Evolutionary conservation across 1,139 yeast species (phyloP).

Genomic region (Saccharomyces hybrid): DNA sequence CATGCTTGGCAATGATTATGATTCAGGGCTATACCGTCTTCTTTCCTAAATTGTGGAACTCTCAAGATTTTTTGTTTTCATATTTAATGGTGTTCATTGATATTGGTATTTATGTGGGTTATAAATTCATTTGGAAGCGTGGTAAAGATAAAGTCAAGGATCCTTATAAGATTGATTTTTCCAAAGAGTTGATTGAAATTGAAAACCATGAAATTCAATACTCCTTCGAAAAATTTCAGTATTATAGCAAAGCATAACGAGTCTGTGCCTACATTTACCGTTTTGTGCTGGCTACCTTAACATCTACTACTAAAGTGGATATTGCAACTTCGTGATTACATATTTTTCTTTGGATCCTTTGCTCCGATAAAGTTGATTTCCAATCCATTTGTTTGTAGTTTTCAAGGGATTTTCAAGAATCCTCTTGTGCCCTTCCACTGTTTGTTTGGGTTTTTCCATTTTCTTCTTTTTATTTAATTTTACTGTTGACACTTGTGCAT

Average conservation of each 20-base stretch:
- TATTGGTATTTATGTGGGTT: conserved; percentile 46
- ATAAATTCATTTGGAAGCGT: conserved; percentile 44
- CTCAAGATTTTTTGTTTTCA: conserved; percentile 53
- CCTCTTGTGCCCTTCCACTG: too few relatives aligned
- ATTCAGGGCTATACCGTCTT: conserved; percentile 64
- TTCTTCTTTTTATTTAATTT: too few relatives aligned
- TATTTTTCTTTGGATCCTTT: not conserved
- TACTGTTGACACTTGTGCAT: not conserved
- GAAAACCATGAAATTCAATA: conserved; percentile 43
- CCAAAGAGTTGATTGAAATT: conserved; percentile 48
- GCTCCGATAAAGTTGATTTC: not conserved
- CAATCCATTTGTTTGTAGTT: not conserved
- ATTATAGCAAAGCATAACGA: conserved; percentile 9
- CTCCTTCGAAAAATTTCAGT: conserved; percentile 17
- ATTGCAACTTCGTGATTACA: not conserved
- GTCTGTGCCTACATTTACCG: too few relatives aligned
- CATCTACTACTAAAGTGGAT: not conserved
- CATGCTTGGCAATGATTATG: conserved; percentile 48
- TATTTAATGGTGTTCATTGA: conserved; percentile 64
- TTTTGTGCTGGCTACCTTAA: too few relatives aligned
- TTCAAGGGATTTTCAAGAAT: not conserved
- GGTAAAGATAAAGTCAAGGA: conserved; percentile 43
- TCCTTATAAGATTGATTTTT: conserved; percentile 48
- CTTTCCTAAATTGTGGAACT: conserved; percentile 54
- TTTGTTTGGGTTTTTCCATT: too few relatives aligned